Evolutionary conservation across 768 basidiomycete species (phyloP).

Genomic region (Trametes maxima): DNA sequence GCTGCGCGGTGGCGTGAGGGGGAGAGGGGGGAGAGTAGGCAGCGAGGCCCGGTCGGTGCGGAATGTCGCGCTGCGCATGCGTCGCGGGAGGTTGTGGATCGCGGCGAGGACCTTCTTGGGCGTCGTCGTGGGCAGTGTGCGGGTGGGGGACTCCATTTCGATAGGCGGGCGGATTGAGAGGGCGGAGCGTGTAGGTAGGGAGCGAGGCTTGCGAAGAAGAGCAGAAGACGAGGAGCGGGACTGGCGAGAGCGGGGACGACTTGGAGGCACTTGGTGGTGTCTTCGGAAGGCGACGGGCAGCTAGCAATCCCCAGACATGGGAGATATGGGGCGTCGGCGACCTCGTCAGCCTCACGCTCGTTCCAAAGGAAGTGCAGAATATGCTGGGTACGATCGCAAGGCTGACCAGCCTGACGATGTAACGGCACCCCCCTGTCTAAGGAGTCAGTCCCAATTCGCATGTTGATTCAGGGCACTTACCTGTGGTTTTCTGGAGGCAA

Average conservation of each 20-base stretch:
- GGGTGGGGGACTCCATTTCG: constrained; percentile 3
- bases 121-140: not conserved
- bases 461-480: not conserved
- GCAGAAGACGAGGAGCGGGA: not conserved
- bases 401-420: too few species aligned
- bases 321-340: too few species aligned
- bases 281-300: too few species aligned
- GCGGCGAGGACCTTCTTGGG: constrained; percentile 25
- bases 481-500: too few species aligned
- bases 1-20: not conserved
- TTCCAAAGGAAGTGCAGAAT: too few species aligned
- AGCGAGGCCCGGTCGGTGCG: not conserved
- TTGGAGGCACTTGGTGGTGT: not conserved
- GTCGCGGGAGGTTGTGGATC: constrained; percentile 27
- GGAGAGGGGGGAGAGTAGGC: not conserved
- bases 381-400: too few species aligned
- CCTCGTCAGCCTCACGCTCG: too few species aligned
- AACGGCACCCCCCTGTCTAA: too few species aligned
- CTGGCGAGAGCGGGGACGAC: not conserved
- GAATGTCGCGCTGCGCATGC: constrained; percentile 21
- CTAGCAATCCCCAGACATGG: too few species aligned
- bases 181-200: not conserved
- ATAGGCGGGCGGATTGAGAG: not conserved
- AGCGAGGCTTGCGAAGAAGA: not conserved
- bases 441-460: not conserved